Conservation (phyloP, 352 stramenopile species). For the Pythium brassicae region DNA sequence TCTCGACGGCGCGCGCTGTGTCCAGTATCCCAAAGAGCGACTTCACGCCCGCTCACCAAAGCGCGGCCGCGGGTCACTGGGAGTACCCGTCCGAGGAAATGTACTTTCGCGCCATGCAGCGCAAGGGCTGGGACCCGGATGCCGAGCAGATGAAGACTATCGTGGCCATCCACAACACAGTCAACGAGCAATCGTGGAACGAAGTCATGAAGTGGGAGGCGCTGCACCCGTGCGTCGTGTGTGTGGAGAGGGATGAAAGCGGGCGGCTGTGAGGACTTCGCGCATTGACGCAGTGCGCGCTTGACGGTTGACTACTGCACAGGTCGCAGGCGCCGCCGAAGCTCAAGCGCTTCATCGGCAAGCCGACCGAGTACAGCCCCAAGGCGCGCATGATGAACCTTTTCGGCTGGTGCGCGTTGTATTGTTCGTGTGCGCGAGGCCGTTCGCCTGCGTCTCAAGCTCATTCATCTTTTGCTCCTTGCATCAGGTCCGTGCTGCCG, state of each 20-base stretch:
- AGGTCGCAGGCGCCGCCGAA: conserved; percentile 60
- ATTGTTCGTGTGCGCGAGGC: neutral
- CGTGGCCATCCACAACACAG: conserved; percentile 96
- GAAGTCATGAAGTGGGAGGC: conserved; percentile 92
- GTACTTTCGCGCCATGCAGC: conserved; percentile 97
- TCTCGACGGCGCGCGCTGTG: conserved; percentile 83
- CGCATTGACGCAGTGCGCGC: neutral
- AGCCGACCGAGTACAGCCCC: conserved; percentile 92
- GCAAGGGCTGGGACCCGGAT: conserved; percentile 93
- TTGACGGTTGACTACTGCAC: conserved; percentile 6
- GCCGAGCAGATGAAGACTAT: conserved; percentile 93
- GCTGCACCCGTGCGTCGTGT: conserved; percentile 36
- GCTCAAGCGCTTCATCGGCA: conserved; percentile 93
- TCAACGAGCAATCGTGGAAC: conserved; percentile 96
- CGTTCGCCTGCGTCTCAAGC: neutral
- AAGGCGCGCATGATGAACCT: conserved; percentile 91
- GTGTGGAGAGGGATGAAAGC: neutral
- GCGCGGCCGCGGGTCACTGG: conserved; percentile 70
- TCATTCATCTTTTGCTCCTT: neutral
- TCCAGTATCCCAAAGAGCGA: conserved; percentile 95
- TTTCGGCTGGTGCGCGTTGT: conserved; percentile 53
- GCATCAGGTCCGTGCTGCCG: conserved; percentile 80
- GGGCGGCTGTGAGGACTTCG: neutral
- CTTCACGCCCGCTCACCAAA: conserved; percentile 66
- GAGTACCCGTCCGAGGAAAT: conserved; percentile 97